Percentiles rank a stretch among this genome's conserved stretches.
Evolutionary conservation across 306 rosid genomes (phyloP).

Genomic region (Malus domestica): ASM211411v1 NC_041796.1:27008501-27009000

Average conservation of each 20-base stretch:
- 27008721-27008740: slow-evolving; percentile 15
- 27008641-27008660: slow-evolving; percentile 26
- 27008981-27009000: no score
- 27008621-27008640: slow-evolving; percentile 18
- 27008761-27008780: slow-evolving; percentile 11
- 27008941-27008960: background rate
- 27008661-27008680: slow-evolving; percentile 32
- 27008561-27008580: slow-evolving; percentile 22
- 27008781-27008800: slow-evolving; percentile 50
- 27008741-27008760: slow-evolving; percentile 22
- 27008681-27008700: slow-evolving; percentile 15
- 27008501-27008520: slow-evolving; percentile 29
- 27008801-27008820: slow-evolving; percentile 70
- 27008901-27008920: background rate
- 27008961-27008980: no score
- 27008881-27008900: background rate
- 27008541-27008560: slow-evolving; percentile 5
- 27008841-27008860: background rate
- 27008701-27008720: slow-evolving; percentile 5
- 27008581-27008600: slow-evolving; percentile 29
- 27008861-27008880: background rate
- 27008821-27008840: slow-evolving; percentile 44
- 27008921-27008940: background rate
- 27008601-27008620: slow-evolving; percentile 19
- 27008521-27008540: slow-evolving; percentile 1